Conservation (phyloP, 202 grass and related monocot species). For the Cymbopogon flexuosus region DNA sequence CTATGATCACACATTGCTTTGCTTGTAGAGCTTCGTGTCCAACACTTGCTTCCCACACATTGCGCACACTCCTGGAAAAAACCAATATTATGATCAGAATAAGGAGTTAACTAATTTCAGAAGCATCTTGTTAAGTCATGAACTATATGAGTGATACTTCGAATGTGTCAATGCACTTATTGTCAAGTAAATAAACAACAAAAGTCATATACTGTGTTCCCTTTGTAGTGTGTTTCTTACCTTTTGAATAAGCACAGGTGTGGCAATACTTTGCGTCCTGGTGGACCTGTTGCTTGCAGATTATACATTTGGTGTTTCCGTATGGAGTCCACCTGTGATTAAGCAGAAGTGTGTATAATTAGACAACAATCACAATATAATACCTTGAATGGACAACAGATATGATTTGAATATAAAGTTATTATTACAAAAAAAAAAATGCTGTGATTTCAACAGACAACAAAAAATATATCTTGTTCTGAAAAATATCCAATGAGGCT, state of each 20-base stretch:
- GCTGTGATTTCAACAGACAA: not conserved
- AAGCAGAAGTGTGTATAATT: conserved; percentile 1
- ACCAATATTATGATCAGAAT: not conserved
- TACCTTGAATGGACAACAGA: not conserved
- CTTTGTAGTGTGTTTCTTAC: conserved; percentile 22
- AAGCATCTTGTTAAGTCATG: not conserved
- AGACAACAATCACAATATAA: conserved; percentile 6
- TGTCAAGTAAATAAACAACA: not conserved
- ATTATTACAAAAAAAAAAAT: not conserved
- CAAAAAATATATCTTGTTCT: not conserved
- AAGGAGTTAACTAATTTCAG: not conserved
- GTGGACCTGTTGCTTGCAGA: conserved; percentile 98
- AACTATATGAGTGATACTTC: not conserved
- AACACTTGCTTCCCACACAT: conserved; percentile 98
- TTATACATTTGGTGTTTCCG: conserved; percentile 81
- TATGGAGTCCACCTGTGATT: conserved; percentile 88
- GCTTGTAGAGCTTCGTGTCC: conserved; percentile 93
- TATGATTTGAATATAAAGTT: not conserved
- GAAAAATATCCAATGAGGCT: not conserved
- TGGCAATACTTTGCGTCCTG: conserved; percentile 98
- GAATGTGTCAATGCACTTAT: not conserved
- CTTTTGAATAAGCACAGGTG: conserved; percentile 97
- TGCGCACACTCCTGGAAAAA: conserved; percentile 69
- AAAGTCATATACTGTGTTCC: not conserved
- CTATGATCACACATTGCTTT: conserved; percentile 77